A percentile compares a stretch with the other conserved stretches of the same genome.
Conservation (phyloP, 805 yeast species). For the Pichia nakasei region DNA sequence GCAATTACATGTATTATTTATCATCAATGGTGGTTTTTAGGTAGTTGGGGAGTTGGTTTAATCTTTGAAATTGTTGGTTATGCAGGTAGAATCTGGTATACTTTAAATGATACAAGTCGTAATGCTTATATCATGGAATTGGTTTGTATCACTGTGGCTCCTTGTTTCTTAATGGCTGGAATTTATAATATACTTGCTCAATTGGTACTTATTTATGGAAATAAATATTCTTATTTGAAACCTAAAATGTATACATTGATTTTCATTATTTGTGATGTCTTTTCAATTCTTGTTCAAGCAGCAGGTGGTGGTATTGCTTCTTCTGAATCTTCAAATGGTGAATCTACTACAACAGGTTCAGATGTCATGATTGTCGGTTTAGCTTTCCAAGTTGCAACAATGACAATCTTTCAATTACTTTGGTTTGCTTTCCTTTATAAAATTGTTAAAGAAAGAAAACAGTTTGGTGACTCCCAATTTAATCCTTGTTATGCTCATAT, state of each 20-base stretch:
- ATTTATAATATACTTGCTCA: conserved; percentile 61
- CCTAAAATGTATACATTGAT: conserved; percentile 50
- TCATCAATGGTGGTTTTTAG: conserved; percentile 58
- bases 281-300: conserved; percentile 55
- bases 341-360: conserved; percentile 9
- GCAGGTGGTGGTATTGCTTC: conserved; percentile 68
- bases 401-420: conserved; percentile 47
- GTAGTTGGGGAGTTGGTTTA: conserved; percentile 45
- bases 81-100: conserved; percentile 42
- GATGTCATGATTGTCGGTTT: conserved; percentile 68
- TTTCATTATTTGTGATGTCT: conserved; percentile 53
- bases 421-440: conserved; percentile 36
- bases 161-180: conserved; percentile 73
- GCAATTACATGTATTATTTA: conserved; percentile 32
- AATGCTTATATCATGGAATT: conserved; percentile 49
- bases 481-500: conserved; percentile 26
- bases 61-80: conserved; percentile 59
- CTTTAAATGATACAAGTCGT: conserved; percentile 21
- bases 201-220: conserved; percentile 48
- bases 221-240: conserved; percentile 35
- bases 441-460: conserved; percentile 21
- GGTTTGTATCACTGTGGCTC: conserved; percentile 59
- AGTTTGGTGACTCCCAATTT: conserved; percentile 24
- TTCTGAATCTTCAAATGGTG: too few species aligned
- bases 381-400: conserved; percentile 59